phyloP scores from a whole-genome alignment of 2,329 filamentous ascomycete species.

The Monascus ruber region DNA sequence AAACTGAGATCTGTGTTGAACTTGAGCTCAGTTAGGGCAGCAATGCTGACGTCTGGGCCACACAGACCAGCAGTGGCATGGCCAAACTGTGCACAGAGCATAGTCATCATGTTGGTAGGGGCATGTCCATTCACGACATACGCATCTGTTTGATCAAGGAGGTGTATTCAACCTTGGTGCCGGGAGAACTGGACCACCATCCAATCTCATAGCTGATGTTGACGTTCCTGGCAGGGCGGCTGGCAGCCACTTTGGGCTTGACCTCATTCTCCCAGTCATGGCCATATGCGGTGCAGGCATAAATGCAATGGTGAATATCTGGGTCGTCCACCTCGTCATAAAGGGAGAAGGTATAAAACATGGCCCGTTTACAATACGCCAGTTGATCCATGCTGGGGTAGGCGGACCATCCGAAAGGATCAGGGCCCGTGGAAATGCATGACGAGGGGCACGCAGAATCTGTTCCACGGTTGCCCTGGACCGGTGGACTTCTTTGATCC shows the following conservation, averaged over 20 bases:
- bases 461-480: conserved; percentile 8
- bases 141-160: conserved; percentile 17
- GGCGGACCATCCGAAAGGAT: conserved; percentile 10
- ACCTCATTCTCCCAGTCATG: conserved; percentile 10
- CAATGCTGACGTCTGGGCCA: conserved; percentile 8
- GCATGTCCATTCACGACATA: conserved; percentile 16
- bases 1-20: conserved; percentile 11
- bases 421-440: conserved; percentile 9
- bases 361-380: conserved; percentile 15
- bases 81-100: conserved; percentile 20
- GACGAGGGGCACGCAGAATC: conserved; percentile 8
- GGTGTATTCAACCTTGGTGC: conserved; percentile 10
- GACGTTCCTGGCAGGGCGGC: conserved; percentile 5
- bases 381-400: conserved; percentile 13
- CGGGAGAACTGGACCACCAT: conserved; percentile 13
- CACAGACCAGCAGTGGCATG: conserved; percentile 20
- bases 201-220: conserved; percentile 17
- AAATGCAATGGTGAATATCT: conserved; percentile 17
- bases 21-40: conserved; percentile 19
- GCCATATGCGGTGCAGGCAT: conserved; percentile 18
- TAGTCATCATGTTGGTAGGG: conserved; percentile 8
- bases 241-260: too few relatives aligned
- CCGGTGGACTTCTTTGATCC: too few relatives aligned
- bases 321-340: conserved; percentile 22
- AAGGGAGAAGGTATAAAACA: conserved; percentile 27